These are phyloP conservation scores for Brettanomyces nanus DNA, from an alignment of 805 yeast genomes.

Conservation along the genomic window DNA sequence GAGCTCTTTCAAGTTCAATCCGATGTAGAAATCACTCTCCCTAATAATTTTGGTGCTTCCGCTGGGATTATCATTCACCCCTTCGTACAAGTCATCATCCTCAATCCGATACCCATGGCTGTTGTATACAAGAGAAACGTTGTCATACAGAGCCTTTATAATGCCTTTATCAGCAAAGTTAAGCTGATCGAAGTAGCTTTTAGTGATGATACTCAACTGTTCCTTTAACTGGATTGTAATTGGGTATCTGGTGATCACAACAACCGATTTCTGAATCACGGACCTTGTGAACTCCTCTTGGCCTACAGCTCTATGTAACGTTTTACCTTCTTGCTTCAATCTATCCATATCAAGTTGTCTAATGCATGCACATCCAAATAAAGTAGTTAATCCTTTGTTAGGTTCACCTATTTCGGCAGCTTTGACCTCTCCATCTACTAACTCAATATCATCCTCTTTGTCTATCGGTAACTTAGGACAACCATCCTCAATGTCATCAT, in stretches of 20 bases:
- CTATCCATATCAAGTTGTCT: conserved; percentile 67
- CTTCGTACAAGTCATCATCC: conserved; percentile 25
- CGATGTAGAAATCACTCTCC: conserved; percentile 61
- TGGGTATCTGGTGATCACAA: conserved; percentile 74
- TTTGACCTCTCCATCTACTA: conserved; percentile 7
- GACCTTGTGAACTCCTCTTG: conserved; percentile 40
- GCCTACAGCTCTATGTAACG: conserved; percentile 19
- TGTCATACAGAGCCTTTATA: conserved; percentile 62
- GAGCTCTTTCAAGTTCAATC: conserved; percentile 62
- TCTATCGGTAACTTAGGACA: conserved; percentile 36
- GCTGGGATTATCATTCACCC: background rate
- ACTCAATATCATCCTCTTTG: conserved; percentile 12
- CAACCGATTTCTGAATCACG: conserved; percentile 85
- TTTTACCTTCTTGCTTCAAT: conserved; percentile 23
- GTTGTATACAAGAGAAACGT: conserved; percentile 40
- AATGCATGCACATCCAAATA: conserved; percentile 94
- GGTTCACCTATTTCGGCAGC: conserved; percentile 8
- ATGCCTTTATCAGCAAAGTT: conserved; percentile 66
- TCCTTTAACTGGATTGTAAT: conserved; percentile 84
- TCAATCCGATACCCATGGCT: conserved; percentile 19
- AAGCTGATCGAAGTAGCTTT: conserved; percentile 74
- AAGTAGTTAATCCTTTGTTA: conserved; percentile 41
- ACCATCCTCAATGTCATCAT: conserved; percentile 43
- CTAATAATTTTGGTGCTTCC: conserved; percentile 22
- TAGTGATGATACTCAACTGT: conserved; percentile 81